phyloP scores from a whole-genome alignment of 345 rosid genomes.

The Brassica juncea region DNA sequence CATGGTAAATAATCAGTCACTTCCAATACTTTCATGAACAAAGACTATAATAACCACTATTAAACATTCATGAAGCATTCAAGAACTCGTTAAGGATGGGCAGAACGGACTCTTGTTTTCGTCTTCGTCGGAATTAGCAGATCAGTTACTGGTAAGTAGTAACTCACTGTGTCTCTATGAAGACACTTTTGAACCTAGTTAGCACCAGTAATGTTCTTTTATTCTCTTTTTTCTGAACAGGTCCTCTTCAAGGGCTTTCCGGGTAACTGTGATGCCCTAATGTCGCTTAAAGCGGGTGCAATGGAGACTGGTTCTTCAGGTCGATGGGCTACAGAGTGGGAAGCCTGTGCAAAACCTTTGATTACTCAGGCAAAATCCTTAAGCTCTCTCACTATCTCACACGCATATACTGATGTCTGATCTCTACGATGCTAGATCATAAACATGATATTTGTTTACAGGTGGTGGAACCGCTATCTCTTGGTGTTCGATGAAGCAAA shows the following conservation, averaged over 20 bases:
- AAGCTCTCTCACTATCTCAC: neutral
- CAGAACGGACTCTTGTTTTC: slow-evolving; percentile 92
- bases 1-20: slow-evolving; percentile 57
- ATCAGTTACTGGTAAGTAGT: slow-evolving; percentile 68
- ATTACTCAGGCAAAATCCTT: slow-evolving; percentile 52
- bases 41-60: neutral
- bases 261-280: slow-evolving; percentile 54
- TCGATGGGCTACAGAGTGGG: slow-evolving; percentile 90
- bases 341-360: slow-evolving; percentile 80
- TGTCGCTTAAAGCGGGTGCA: slow-evolving; percentile 63
- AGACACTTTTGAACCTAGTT: neutral
- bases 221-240: slow-evolving; percentile 41
- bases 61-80: slow-evolving; percentile 54
- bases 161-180: neutral
- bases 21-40: slow-evolving; percentile 8
- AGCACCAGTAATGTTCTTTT: neutral
- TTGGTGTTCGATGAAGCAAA: neutral
- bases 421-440: neutral
- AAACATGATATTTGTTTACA: neutral
- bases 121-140: slow-evolving; percentile 90
- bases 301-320: slow-evolving; percentile 66
- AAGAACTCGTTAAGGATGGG: slow-evolving; percentile 78
- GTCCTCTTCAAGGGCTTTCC: slow-evolving; percentile 90
- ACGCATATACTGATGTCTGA: neutral
- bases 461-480: neutral